Base-by-base conservation (phyloP, 139 green algal genomes). In the Volvox reticuliferus region DNA sequence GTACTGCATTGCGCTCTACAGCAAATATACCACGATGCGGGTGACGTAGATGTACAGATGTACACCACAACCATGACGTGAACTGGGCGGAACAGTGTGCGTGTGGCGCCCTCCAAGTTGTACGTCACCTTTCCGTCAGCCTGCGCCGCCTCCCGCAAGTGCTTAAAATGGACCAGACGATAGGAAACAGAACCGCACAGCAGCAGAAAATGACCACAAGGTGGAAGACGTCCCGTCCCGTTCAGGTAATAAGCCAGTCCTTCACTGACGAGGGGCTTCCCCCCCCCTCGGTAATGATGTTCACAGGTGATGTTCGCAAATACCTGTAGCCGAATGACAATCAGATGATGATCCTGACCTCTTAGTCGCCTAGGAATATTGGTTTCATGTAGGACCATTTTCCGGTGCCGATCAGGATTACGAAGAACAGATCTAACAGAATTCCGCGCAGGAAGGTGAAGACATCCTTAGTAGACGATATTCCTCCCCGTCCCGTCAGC, bases 11-110 rank as follows among this genome's bases (percentile, higher is more conserved):
- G 96, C 98, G 30, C 86, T 95, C 82, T 96, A 81, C 79, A 99
- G 93, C 87, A 99, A 90, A 95, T 98, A 99, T 30, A 99, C 98
- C n/a, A 99, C 95, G 88, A 99, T 99, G 84, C 98, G 94, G 14
- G 98, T 99, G 94, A 99, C 99, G 96, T 99, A 99, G 87, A 99
- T 99, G 94, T 99, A 99, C 44, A 99, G 87, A 99, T 99, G 94
- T 99, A 99, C 44, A 96, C 93, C 75, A 99, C 96, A 24, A 99
- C 86, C 91, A 94, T 94, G 87, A 99, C 94, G 93, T 99, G 99
- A 91, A 99, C 99, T 91, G 99, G 96, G 65, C 97, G 93, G 94
- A 99, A 99, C 14, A 99, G 95, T 62, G 93, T 95, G 19, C 99
- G 97, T 95, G n/a, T n/a, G n/a, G n/a, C n/a, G n/a, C 99, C 99